phyloP scores from a whole-genome alignment of 164 flowering plant species.

The Malania oleifera region DNA sequence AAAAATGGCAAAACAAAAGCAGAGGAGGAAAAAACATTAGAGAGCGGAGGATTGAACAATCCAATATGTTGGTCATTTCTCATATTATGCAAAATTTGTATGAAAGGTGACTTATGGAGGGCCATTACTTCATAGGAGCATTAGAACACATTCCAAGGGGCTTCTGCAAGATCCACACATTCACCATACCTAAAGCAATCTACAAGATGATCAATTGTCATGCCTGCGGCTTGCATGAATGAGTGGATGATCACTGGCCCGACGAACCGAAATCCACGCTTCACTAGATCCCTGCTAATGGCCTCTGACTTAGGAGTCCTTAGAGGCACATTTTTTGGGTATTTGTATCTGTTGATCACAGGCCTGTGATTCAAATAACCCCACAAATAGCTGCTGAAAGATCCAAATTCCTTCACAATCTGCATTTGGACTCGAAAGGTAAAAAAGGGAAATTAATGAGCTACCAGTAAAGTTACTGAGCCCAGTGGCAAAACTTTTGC shows the following conservation, averaged over 20 bases:
- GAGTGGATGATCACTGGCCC: conserved; percentile 85
- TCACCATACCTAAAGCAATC: conserved; percentile 72
- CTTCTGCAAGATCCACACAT: conserved; percentile 55
- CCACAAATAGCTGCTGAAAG: conserved; percentile 81
- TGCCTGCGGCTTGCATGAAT: conserved; percentile 90
- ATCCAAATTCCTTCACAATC: conserved; percentile 69
- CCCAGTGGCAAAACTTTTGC: not conserved
- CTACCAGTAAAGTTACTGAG: not conserved
- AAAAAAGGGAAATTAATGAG: not conserved
- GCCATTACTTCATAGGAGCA: not conserved
- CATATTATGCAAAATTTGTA: no score
- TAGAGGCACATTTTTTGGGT: conserved; percentile 71
- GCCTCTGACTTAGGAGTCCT: conserved; percentile 78
- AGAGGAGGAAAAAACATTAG: no score
- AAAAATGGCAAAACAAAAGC: no score
- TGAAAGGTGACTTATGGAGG: no score
- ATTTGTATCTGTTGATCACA: conserved; percentile 50
- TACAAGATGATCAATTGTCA: conserved; percentile 79
- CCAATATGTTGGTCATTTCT: no score
- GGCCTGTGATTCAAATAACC: conserved; percentile 66
- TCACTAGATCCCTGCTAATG: conserved; percentile 67
- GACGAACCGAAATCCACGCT: conserved; percentile 69
- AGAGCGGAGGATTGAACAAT: no score
- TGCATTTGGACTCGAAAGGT: conserved; percentile 10
- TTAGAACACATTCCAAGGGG: conserved; percentile 40